A percentile compares a stretch with the other conserved stretches of the same genome.
These are phyloP conservation scores for Eucalyptus marginata DNA, from an alignment of 345 rosid species.

Conservation along the genomic window DNA sequence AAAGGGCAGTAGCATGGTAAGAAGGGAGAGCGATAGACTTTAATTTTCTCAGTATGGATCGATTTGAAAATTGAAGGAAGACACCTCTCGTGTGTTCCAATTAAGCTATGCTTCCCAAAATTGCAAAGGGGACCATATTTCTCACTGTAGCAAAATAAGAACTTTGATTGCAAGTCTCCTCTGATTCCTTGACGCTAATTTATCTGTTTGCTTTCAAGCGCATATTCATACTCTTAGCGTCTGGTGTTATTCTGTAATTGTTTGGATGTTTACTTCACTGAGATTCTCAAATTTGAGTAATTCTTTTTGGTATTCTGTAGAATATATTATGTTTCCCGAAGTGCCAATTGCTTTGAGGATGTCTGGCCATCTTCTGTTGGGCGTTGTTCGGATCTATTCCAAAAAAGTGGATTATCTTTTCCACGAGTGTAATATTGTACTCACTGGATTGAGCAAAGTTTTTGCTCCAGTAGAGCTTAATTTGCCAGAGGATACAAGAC, in stretches of 20 bases:
- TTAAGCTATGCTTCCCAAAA: neutral
- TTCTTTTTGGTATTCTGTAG: slow-evolving; percentile 8
- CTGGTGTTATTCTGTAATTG: neutral
- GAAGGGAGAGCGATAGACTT: neutral
- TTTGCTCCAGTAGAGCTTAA: slow-evolving; percentile 35
- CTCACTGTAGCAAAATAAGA: neutral
- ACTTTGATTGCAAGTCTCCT: neutral
- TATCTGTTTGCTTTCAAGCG: slow-evolving; percentile 39
- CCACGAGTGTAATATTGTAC: slow-evolving; percentile 44
- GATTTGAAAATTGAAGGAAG: slow-evolving; percentile 32
- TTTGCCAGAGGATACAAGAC: slow-evolving; percentile 60
- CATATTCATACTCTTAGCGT: neutral
- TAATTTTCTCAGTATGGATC: neutral
- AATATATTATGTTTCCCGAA: slow-evolving; percentile 55
- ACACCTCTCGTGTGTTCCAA: slow-evolving; percentile 28
- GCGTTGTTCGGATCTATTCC: slow-evolving; percentile 80
- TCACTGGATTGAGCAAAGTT: slow-evolving; percentile 44
- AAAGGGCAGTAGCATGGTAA: neutral
- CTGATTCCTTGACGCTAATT: slow-evolving; percentile 21
- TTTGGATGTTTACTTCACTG: neutral
- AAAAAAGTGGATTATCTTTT: slow-evolving; percentile 82
- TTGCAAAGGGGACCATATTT: neutral
- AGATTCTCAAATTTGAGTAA: neutral
- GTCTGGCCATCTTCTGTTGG: slow-evolving; percentile 81
- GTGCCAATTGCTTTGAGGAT: slow-evolving; percentile 77